Evolutionary conservation across 2,329 filamentous ascomycete genomes (phyloP), one percentile per base, ranked within the genome.

Genomic region (Sporothrix brasiliensis): DNA sequence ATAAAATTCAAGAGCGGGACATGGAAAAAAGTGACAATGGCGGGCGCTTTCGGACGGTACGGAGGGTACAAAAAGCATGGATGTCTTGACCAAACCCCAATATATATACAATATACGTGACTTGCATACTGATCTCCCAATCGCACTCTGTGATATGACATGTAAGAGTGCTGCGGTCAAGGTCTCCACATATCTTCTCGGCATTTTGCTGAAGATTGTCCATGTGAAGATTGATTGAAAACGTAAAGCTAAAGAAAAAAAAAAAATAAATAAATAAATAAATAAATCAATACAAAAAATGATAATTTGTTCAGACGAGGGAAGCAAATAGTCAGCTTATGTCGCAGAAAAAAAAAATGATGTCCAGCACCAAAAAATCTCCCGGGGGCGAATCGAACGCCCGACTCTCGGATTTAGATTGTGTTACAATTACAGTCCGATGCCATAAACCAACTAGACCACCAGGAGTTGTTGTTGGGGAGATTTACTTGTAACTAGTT

Each of bases 381-480:
- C 70, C 70, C 67, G 68, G 70, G 70, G 70, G 70, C 70, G 70
- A 72, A 69, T 72, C 70, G 70, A 72, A 72, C 70, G 70, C 70
- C 70, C 70, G 70, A 72, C 70, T 69, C 67, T 72, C 70, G 70
- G 67, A 72, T 72, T 69, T 58, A 47, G 44, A 68, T 69, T 72
- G 68, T 58, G 61, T 47, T 10, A 39, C 70, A 72, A 72, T 72
- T 69, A 72, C 70, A 72, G 70, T 72, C 67, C 70, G 70, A 72
- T 69, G 68, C 70, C 70, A 72, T 72, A 72, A 72, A 72, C 70
- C 70, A 72, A 69, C 70, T 72, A 72, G 70, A 72, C 70, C 70
- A 72, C 70, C 68, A 65, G 70, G 70, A 72, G 70, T 72, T 56
- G 7, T 71, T 61, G 24, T 67, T 67, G 53, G 7, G 0, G 4